These are phyloP conservation scores for Linum trigynum DNA, from an alignment of 345 rosid genomes.

Conservation along the genomic window DNA sequence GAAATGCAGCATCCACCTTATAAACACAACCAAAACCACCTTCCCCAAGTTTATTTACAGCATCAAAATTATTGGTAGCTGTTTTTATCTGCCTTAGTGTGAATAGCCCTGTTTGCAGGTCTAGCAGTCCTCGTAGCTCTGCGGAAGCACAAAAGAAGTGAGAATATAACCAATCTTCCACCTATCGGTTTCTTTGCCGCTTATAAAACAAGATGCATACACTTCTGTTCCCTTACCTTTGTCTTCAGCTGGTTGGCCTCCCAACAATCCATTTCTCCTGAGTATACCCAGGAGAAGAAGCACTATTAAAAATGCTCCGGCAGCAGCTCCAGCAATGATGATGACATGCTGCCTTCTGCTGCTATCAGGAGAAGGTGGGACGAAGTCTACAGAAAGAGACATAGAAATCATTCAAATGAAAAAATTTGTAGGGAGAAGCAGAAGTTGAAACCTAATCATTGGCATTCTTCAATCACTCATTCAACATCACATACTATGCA, in stretches of 20 bases:
- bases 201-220: neutral
- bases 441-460: no score
- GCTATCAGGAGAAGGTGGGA: constrained; percentile 8
- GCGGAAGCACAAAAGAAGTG: constrained; percentile 13
- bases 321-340: constrained; percentile 13
- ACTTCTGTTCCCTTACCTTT: constrained; percentile 34
- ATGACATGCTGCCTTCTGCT: constrained; percentile 6
- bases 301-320: constrained; percentile 5
- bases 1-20: constrained; percentile 21
- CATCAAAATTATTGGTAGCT: constrained; percentile 19
- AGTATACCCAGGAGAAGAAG: constrained; percentile 11
- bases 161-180: neutral
- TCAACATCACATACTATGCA: no score
- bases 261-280: constrained; percentile 28
- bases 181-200: neutral
- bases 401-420: neutral
- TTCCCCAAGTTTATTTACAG: constrained; percentile 14
- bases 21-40: constrained; percentile 15
- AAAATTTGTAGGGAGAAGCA: neutral
- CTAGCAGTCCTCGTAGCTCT: constrained; percentile 19
- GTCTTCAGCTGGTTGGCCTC: constrained; percentile 38
- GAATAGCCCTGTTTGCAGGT: constrained; percentile 23
- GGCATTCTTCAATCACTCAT: no score
- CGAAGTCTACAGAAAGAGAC: constrained; percentile 17
- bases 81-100: constrained; percentile 21